Evolutionary conservation across 1,139 yeast species (phyloP), one percentile per base, ranked within the genome.

Genomic region (Nematodospora anomalae): DNA sequence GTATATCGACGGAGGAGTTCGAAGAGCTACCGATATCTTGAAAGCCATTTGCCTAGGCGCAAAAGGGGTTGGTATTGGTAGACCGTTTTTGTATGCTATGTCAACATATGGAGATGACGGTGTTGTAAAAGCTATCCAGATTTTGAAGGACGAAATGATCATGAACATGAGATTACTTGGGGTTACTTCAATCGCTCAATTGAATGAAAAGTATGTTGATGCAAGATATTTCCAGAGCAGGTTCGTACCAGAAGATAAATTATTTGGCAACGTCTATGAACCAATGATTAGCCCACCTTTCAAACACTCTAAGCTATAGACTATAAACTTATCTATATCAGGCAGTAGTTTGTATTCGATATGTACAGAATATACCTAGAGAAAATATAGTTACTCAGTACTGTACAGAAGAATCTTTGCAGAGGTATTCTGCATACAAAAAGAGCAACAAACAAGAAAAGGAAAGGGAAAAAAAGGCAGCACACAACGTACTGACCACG

Each of bases 161-260:
- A 85, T 88, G 92, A 80, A 83, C 59, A 87, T 90, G 97, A 73
- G 96, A 47, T 68, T 89, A 34, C 64, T 90, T 35, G 97, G 97
- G 29, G 95, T 77, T 23, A 79, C 77, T 15, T 70, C 69, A 16
- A 64, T 90, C 14, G 75, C 71, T 32, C 83, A 88, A 29, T 68
- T 90, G 44, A 69, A 76, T 46, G 80, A 80, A 10, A 40, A 45
- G 15, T 67, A 51, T 42, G 53, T 71, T 22, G 74, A 70, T 42
- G 50, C 55, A 33, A 46, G 59, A 30, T 36, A 44, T 11, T 38
- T 44, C 25, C 36, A 35, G 12, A 40, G 36, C 10, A 38, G 53
- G 32, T 49, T 41, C 32, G 54, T 61, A 11, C 63, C 72, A 1
- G 67, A 62, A 25, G 75, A 69, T 40, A 59, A 55, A 41, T 53